Evolutionary conservation across 2,329 filamentous ascomycete genomes (phyloP), one percentile per base, ranked within the genome.

Genomic region (Pestalotiopsis sp.): DNA sequence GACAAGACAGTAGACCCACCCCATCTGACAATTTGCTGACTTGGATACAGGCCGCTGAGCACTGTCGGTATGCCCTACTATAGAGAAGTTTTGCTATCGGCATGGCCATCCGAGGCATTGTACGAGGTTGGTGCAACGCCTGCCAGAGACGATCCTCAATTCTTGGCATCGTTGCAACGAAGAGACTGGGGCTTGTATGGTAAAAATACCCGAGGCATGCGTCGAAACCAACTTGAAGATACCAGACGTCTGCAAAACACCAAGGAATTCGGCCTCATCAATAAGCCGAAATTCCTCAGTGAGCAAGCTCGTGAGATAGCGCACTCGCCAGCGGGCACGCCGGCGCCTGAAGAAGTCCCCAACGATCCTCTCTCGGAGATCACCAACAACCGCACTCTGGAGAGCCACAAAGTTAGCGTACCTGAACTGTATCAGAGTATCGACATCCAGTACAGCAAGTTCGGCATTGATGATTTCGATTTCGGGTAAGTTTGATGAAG

Each of bases 381-480:
- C 69, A 88, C 89, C n/a, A 89, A 91, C 49, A 83, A 89, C 67
- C 45, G 31, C 17, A 90, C 92, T 67, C 84, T 95, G 3, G 91
- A 93, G 70, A 91, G 92, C 71, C 88, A 92, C 68, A 92, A 93
- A 71, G 89, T 92, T 56, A 94, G 97, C 68, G 92, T 96, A 4
- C 92, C 95, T 25, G 88, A 93, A 9, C 93, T 96, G 83, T 99
- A 99, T 79, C 91, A 93, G 72, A 95, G 94, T 75, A 93, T 98
- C 12, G 95, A 98, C 79, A 99, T 99, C 82, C 98, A 98, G 79
- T 99, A 98, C 83, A 98, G 95, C 85, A 97, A 94, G 78, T 99
- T 98, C 80, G 96, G 96, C 23, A 94, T 99, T n/a, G 95, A 98
- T 76, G 97, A 99, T 80, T 99, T 99, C 79, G 96, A 99, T 80